A percentile compares a stretch with the other conserved stretches of the same genome.
phyloP scores from a whole-genome alignment of 2,329 filamentous ascomycete species.

The Pseudogymnoascus sp. region DNA sequence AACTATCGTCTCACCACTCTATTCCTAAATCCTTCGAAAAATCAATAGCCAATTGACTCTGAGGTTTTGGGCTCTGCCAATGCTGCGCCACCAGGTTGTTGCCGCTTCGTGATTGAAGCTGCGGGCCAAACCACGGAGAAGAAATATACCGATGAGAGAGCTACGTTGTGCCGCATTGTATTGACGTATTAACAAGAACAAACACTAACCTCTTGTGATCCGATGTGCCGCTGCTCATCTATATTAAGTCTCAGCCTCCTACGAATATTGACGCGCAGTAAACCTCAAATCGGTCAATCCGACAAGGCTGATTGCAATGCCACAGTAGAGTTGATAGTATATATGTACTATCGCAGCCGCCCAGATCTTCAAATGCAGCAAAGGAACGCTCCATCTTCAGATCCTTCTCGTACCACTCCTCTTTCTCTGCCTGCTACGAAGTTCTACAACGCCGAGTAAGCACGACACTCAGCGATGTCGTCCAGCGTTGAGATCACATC shows the following conservation, averaged over 20 bases:
- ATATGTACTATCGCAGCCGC: neutral
- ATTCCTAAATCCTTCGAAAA: neutral
- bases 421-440: neutral
- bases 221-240: conserved; percentile 1
- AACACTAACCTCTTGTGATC: neutral
- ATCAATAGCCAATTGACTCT: neutral
- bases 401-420: neutral
- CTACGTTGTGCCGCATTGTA: neutral
- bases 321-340: neutral
- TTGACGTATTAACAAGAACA: neutral
- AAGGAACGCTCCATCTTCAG: neutral
- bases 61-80: neutral
- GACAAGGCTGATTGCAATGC: neutral
- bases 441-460: neutral
- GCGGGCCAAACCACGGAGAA: neutral
- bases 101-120: neutral
- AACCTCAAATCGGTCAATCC: neutral
- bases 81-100: neutral
- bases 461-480: neutral
- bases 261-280: neutral
- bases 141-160: neutral
- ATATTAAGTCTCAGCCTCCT: neutral
- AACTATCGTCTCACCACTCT: neutral
- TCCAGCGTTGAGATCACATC: neutral
- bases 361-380: neutral